Percentiles rank a stretch among this genome's conserved stretches.
Conservation (phyloP, 2,329 filamentous ascomycete species). For the Paecilomyces sp. region DNA sequence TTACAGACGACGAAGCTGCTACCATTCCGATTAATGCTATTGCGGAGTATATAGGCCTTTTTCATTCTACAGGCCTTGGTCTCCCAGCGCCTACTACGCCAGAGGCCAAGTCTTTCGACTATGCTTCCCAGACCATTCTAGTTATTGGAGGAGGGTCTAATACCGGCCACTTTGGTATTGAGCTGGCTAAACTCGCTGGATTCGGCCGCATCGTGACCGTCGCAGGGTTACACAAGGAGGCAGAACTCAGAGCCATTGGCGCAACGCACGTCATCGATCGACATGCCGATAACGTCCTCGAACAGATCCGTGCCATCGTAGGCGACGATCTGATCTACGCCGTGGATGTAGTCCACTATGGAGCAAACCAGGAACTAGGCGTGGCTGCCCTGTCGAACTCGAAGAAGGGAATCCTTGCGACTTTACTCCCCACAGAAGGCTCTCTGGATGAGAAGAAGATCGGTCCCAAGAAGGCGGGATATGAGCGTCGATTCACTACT, state of each 20-base stretch:
- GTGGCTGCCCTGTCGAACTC: constrained; percentile 27
- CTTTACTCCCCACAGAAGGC: constrained; percentile 6
- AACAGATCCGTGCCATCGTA: constrained; percentile 26
- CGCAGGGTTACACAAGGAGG: constrained; percentile 17
- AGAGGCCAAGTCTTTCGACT: constrained; percentile 11
- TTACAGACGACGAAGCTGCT: constrained; percentile 29
- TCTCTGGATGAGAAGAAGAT: constrained; percentile 19
- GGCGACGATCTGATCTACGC: constrained; percentile 35
- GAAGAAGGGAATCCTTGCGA: constrained; percentile 27
- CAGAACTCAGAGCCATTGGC: constrained; percentile 25
- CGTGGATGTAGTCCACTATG: constrained; percentile 26
- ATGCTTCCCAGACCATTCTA: constrained; percentile 10
- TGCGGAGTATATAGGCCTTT: constrained; percentile 27
- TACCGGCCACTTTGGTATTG: constrained; percentile 15
- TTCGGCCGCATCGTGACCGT: constrained; percentile 34
- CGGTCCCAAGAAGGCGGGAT: constrained; percentile 24
- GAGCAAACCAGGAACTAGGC: constrained; percentile 18
- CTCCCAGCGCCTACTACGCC: background rate
- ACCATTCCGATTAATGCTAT: constrained; percentile 32
- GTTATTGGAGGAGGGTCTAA: constrained; percentile 19
- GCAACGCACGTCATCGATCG: constrained; percentile 39
- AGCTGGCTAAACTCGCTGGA: constrained; percentile 20
- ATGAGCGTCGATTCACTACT: constrained; percentile 19
- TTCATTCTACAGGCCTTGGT: constrained; percentile 10
- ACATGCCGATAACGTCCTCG: constrained; percentile 21